Conservation (phyloP, 257 asterid genomes). For the Pogostemon cablin region DNA sequence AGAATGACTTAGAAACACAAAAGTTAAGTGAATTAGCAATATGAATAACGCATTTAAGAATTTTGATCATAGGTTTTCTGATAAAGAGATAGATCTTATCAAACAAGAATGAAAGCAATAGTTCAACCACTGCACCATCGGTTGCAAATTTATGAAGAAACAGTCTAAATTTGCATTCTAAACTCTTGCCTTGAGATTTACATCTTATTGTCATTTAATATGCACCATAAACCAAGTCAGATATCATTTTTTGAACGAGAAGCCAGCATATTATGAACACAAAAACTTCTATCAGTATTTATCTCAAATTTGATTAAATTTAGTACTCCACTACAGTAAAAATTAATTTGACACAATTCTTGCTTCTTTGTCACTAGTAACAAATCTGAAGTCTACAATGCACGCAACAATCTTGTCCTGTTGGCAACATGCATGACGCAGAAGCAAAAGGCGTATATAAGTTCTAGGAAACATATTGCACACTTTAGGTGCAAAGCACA, state of each 20-base stretch:
- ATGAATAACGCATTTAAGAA: slow-evolving; percentile 25
- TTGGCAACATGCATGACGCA: slow-evolving; percentile 6
- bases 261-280: slow-evolving; percentile 13
- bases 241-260: slow-evolving; percentile 13
- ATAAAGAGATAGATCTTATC: not conserved
- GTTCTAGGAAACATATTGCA: slow-evolving; percentile 24
- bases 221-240: not conserved
- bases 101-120: slow-evolving; percentile 7
- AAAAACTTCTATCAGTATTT: not conserved
- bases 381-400: slow-evolving; percentile 12
- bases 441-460: slow-evolving; percentile 16
- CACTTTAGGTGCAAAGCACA: not conserved
- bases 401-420: slow-evolving; percentile 18
- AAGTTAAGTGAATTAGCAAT: not conserved
- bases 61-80: not conserved
- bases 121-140: slow-evolving; percentile 9
- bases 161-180: not conserved
- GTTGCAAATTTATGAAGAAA: slow-evolving; percentile 3
- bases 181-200: slow-evolving; percentile 6
- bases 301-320: not conserved
- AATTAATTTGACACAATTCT: not conserved
- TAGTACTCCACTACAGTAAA: not conserved
- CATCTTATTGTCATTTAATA: not conserved
- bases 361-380: not conserved
- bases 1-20: not conserved